Evolutionary conservation across 495 filamentous ascomycete species (phyloP).

Genomic region (Neurospora terricola): DNA sequence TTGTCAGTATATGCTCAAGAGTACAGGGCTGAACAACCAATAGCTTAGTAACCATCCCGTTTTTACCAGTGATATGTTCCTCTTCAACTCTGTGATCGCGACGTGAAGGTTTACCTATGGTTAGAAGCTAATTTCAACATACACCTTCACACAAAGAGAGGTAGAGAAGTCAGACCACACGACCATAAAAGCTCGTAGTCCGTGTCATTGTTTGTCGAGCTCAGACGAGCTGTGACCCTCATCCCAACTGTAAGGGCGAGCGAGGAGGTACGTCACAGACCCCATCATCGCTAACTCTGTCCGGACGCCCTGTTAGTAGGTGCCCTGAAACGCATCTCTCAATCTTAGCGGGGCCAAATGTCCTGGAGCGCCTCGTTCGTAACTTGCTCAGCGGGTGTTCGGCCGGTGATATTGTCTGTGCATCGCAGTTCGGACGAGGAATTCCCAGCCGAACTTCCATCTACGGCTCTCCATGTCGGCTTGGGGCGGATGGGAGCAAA

Average conservation of each 20-base stretch:
- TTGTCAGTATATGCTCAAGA: neutral
- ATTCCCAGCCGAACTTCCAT: neutral
- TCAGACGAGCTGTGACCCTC: too few relatives aligned
- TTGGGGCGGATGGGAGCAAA: too few relatives aligned
- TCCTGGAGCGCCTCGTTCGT: neutral
- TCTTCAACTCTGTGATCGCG: neutral
- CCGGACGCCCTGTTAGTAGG: too few relatives aligned
- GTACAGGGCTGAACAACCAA: too few relatives aligned
- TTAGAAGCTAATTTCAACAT: neutral
- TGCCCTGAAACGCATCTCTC: neutral
- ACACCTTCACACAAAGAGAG: too few relatives aligned
- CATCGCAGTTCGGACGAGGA: neutral
- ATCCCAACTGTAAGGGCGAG: too few relatives aligned
- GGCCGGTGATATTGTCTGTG: neutral
- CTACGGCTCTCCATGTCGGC: neutral
- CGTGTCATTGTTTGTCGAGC: too few relatives aligned
- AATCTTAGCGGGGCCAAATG: neutral
- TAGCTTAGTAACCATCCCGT: too few relatives aligned
- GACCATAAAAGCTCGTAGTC: too few relatives aligned
- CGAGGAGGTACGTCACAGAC: too few relatives aligned
- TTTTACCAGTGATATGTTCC: neutral
- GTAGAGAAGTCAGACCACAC: too few relatives aligned
- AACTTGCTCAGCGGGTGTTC: neutral
- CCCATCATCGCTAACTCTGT: too few relatives aligned
- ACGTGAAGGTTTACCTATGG: neutral